Conservation (phyloP, 2,329 filamentous ascomycete species). For the Nigrospora osmanthi region DNA sequence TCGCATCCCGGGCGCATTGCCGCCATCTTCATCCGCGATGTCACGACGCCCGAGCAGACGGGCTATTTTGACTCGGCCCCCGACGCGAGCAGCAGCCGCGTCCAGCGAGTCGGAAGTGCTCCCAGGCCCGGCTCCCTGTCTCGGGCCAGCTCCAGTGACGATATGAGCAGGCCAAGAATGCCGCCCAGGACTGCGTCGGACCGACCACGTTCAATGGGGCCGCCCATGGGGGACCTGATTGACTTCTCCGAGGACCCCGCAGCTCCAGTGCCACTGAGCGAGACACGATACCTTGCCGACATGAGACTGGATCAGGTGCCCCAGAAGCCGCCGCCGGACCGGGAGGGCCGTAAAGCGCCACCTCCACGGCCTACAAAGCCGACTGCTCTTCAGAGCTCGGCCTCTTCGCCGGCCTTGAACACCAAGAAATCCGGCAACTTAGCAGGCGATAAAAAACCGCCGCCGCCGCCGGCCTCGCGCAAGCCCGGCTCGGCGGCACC, state of each 20-base stretch:
- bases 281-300: conserved; percentile 23
- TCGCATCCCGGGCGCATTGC: conserved; percentile 76
- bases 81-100: conserved; percentile 14
- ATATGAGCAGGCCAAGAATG: conserved; percentile 19
- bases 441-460: conserved; percentile 10
- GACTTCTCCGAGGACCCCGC: conserved; percentile 50
- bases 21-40: conserved; percentile 89
- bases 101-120: conserved; percentile 13
- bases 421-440: conserved; percentile 4
- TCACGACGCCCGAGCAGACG: conserved; percentile 69
- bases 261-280: conserved; percentile 21
- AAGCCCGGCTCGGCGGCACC: conserved; percentile 16
- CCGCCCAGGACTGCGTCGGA: conserved; percentile 21
- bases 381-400: conserved; percentile 38
- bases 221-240: conserved; percentile 50
- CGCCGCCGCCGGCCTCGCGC: conserved; percentile 26
- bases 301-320: conserved; percentile 12
- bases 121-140: conserved; percentile 9
- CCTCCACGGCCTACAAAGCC: conserved; percentile 55
- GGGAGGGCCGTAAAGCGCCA: conserved; percentile 23
- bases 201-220: conserved; percentile 20
- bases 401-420: conserved; percentile 8
- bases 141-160: conserved; percentile 9
- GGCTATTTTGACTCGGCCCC: conserved; percentile 69
- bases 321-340: conserved; percentile 21